phyloP scores from a whole-genome alignment of 2,329 filamentous ascomycete genomes.

The Stachybotrys chartarum region DNA sequence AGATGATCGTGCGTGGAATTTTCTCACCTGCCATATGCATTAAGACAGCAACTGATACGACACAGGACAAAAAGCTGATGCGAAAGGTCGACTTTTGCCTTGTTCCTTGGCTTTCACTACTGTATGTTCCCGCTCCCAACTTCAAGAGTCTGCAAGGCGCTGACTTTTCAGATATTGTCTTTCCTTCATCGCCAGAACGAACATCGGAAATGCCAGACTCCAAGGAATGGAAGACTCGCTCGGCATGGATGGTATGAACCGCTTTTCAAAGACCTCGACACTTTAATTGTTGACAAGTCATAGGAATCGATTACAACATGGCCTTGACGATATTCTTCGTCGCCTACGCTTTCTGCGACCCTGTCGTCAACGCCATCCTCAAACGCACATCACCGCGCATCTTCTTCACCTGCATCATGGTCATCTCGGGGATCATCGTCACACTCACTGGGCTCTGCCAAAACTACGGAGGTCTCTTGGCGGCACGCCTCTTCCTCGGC shows the following conservation, averaged over 20 bases:
- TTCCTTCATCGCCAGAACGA: constrained; percentile 17
- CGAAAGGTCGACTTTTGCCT: neutral
- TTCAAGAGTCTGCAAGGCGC: neutral
- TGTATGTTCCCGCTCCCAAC: neutral
- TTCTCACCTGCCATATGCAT: neutral
- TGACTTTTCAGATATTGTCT: constrained; percentile 7
- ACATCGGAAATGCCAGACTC: constrained; percentile 18
- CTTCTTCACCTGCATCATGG: neutral
- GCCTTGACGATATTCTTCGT: constrained; percentile 25
- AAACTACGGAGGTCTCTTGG: constrained; percentile 1
- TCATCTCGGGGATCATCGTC: neutral
- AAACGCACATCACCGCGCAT: neutral
- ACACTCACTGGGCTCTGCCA: neutral
- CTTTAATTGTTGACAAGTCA: neutral
- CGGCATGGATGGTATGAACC: constrained; percentile 2
- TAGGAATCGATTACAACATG: constrained; percentile 49
- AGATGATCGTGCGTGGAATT: neutral
- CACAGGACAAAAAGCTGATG: neutral
- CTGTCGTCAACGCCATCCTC: neutral
- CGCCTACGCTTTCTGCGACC: neutral
- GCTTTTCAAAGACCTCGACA: neutral
- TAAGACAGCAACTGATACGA: neutral
- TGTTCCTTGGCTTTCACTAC: neutral
- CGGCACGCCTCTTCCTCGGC: constrained; percentile 1
- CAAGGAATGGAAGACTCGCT: constrained; percentile 17